These are phyloP conservation scores for Penicillium robsamsonii DNA, from an alignment of 495 filamentous ascomycete genomes.

Conservation along the genomic window DNA sequence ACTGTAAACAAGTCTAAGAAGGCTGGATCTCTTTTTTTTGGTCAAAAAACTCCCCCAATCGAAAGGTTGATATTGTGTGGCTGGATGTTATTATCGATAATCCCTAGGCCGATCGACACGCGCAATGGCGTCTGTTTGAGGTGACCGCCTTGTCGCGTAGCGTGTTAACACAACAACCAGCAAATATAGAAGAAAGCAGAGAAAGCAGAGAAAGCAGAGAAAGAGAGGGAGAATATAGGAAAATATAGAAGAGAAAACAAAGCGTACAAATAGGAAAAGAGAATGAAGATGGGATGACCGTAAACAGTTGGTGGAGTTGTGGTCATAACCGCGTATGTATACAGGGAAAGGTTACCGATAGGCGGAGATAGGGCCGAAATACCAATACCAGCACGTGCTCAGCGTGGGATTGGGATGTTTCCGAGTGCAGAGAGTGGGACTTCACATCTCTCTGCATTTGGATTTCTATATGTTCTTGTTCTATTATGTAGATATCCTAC, in stretches of 20 bases:
- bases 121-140: constrained; percentile 37
- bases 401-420: constrained; percentile 31
- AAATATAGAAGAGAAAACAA: constrained; percentile 13
- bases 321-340: constrained; percentile 20
- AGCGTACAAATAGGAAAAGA: constrained; percentile 11
- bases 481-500: background rate
- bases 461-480: background rate
- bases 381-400: constrained; percentile 23
- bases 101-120: constrained; percentile 32
- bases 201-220: background rate
- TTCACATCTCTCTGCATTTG: background rate
- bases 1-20: constrained; percentile 8
- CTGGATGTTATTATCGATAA: constrained; percentile 39
- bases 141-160: constrained; percentile 38
- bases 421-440: constrained; percentile 25
- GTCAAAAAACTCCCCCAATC: constrained; percentile 1
- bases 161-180: constrained; percentile 1
- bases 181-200: background rate
- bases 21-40: background rate
- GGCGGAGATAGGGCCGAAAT: constrained; percentile 15
- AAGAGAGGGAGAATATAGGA: constrained; percentile 5
- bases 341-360: constrained; percentile 4
- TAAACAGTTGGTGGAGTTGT: constrained; percentile 25
- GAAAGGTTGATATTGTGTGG: constrained; percentile 20
- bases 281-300: constrained; percentile 23